Evolutionary conservation across 2,329 filamentous ascomycete species (phyloP), one percentile per base, ranked within the genome.

Genomic region (Colletotrichum sp.): DNA sequence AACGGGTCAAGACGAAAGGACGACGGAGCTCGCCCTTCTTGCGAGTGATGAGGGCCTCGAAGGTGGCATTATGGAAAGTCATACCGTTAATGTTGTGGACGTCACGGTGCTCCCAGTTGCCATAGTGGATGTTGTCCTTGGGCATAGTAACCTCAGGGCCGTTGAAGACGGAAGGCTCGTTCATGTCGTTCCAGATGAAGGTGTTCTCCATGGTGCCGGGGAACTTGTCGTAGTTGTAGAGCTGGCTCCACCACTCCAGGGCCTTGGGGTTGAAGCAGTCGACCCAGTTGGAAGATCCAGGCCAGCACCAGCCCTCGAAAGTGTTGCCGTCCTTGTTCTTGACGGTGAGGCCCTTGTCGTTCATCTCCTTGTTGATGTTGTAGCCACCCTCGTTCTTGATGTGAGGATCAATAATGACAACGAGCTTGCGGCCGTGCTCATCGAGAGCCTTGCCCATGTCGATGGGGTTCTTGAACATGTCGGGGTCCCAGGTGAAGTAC

Each of bases 101-200:
- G 83, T 99, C 97, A 78, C 97, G 95, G 84, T 99, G 97, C 85
- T 99, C 97, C 97, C 97, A 99, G 82, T 94, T 92, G 68, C 92
- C 96, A 81, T 94, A 88, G 83, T 99, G 97, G 34, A 99, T 86
- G 83, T 99, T 99, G 88, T 99, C 97, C 86, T 98, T 98, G 77
- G 97, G 97, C 96, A 99, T 99, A 7, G 96, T 99, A 5, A 96
- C 98, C 85, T 99, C 97, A 0, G 97, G 97, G 0, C 97, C 97
- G 83, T 99, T 99, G 89, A 99, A 99, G 3, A 99, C 97, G 0
- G 97, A 99, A 1, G 97, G 97, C 87, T 99, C 97, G 83, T 98
- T 99, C 97, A 99, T 99, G 84, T 99, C 97, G 84, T 99, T 99
- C 97, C 97, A 99, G 81, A 99, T 92, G 85, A 95, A 98, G 0